phyloP scores from a whole-genome alignment of 805 yeast species.

The Kodamaea leandrae region DNA sequence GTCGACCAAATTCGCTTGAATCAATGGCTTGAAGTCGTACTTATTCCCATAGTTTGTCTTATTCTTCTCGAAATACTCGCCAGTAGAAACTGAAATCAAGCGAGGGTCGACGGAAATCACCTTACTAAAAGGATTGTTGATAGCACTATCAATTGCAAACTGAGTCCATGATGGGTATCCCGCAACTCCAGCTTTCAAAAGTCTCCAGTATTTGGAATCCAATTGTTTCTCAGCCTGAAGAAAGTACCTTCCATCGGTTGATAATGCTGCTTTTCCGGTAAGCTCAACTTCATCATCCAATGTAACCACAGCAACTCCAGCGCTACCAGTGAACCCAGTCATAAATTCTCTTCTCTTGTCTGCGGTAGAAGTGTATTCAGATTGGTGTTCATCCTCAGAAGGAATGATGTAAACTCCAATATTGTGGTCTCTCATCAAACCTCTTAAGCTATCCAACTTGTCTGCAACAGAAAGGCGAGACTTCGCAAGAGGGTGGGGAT shows the following conservation, averaged over 20 bases:
- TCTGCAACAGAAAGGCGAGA: conserved; percentile 16
- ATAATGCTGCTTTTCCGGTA: conserved; percentile 69
- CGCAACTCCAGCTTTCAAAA: conserved; percentile 76
- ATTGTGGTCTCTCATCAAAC: conserved; percentile 58
- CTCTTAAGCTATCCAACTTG: conserved; percentile 60
- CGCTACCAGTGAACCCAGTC: conserved; percentile 88
- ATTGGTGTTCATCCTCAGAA: conserved; percentile 91
- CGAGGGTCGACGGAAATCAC: conserved; percentile 84
- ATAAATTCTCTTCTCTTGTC: conserved; percentile 84
- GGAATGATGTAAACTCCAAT: conserved; percentile 76
- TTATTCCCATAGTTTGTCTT: conserved; percentile 20
- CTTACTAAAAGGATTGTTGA: conserved; percentile 47
- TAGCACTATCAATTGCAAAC: conserved; percentile 57
- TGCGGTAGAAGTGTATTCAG: conserved; percentile 79
- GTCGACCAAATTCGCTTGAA: conserved; percentile 34
- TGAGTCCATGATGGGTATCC: conserved; percentile 76
- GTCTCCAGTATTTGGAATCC: conserved; percentile 66
- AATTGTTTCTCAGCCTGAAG: conserved; percentile 85
- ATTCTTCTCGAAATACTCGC: conserved; percentile 36
- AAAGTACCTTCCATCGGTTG: conserved; percentile 95
- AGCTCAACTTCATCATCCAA: conserved; percentile 40
- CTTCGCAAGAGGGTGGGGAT: not conserved
- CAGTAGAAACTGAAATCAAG: conserved; percentile 53
- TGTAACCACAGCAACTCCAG: conserved; percentile 88
- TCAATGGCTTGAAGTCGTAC: conserved; percentile 30